Evolutionary conservation across 805 yeast species (phyloP), one percentile per base, ranked within the genome.

Genomic region (Candida ulmi): DNA sequence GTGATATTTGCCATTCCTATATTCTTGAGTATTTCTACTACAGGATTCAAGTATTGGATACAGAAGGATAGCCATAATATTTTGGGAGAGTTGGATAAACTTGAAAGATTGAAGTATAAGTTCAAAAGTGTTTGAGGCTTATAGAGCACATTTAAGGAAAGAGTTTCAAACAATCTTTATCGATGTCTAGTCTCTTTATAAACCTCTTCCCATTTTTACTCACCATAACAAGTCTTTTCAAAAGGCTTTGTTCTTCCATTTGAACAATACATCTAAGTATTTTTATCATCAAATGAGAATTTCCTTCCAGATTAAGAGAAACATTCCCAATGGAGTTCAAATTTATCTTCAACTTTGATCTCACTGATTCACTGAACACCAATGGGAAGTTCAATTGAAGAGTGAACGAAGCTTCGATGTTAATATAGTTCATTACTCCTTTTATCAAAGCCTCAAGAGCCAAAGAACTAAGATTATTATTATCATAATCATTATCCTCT

Each of bases 71-170:
- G 11, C 17, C 9, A 7, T n/a, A 16, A 16, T 5, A 40, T 58
- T 38, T 54, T 52, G 5, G 37, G 33, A 8, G 59, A 57, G 32
- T 25, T 61, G 6, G 38, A 40, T 12, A 35, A 44, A n/a, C 34
- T 61, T 33, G 40, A 57, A 17, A 36, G 40, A 4, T 35, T 57
- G 38, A 60, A 58, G 37, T 60, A 60, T 35, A 58, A 60, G 39
- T 61, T 53, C 39, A 61, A 61, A 37, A 52, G 50, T 33, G 60
- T 54, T 19, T 61, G 42, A 37, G n/a, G n/a, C n/a, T n/a, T n/a
- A n/a, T n/a, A n/a, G n/a, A n/a, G n/a, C n/a, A n/a, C n/a, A n/a
- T n/a, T n/a, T n/a, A n/a, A n/a, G n/a, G n/a, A n/a, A n/a, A n/a
- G n/a, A n/a, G 12, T 33, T 38, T 19, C 26, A 35, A 30, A 18